Percentiles rank a stretch among this genome's conserved stretches.
These are phyloP conservation scores for Petasospora rhodanensis DNA, from an alignment of 1,139 yeast species.

Conservation along the genomic window DNA sequence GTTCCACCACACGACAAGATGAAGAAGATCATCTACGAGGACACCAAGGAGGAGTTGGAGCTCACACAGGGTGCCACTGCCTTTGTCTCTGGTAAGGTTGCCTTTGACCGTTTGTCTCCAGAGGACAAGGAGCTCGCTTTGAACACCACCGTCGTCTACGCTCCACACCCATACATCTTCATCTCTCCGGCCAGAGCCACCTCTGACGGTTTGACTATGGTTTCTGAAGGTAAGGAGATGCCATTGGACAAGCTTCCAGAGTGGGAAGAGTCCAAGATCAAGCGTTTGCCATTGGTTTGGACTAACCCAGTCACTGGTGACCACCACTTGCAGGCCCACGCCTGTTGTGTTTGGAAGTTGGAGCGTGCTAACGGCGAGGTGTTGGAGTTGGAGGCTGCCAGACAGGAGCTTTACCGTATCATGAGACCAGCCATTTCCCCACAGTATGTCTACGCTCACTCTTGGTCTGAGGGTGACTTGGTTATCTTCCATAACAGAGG, in stretches of 20 bases:
- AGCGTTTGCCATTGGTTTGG: conserved; percentile 82
- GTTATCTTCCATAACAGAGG: conserved; percentile 85
- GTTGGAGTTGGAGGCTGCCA: conserved; percentile 63
- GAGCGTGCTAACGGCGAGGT: conserved; percentile 54
- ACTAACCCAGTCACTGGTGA: conserved; percentile 84
- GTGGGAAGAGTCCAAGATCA: conserved; percentile 76
- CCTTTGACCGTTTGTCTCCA: conserved; percentile 59
- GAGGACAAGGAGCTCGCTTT: conserved; percentile 73
- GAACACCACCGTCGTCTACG: conserved; percentile 74
- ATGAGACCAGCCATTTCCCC: conserved; percentile 89
- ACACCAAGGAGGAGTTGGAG: conserved; percentile 56
- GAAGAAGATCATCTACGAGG: conserved; percentile 59
- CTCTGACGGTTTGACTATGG: conserved; percentile 81
- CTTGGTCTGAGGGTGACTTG: conserved; percentile 78
- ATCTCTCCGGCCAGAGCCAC: conserved; percentile 80
- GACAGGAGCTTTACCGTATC: conserved; percentile 60
- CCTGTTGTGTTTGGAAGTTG: conserved; percentile 72
- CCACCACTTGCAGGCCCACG: conserved; percentile 81
- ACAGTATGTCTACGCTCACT: conserved; percentile 67
- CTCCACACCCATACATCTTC: conserved; percentile 87
- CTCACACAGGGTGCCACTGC: conserved; percentile 85
- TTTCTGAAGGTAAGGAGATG: conserved; percentile 68
- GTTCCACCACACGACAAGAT: conserved; percentile 50
- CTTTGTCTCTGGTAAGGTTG: conserved; percentile 75
- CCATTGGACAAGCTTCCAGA: conserved; percentile 64